Evolutionary conservation across 2,329 filamentous ascomycete species (phyloP).

Genomic region (Hymenoscyphus salicellus): DNA sequence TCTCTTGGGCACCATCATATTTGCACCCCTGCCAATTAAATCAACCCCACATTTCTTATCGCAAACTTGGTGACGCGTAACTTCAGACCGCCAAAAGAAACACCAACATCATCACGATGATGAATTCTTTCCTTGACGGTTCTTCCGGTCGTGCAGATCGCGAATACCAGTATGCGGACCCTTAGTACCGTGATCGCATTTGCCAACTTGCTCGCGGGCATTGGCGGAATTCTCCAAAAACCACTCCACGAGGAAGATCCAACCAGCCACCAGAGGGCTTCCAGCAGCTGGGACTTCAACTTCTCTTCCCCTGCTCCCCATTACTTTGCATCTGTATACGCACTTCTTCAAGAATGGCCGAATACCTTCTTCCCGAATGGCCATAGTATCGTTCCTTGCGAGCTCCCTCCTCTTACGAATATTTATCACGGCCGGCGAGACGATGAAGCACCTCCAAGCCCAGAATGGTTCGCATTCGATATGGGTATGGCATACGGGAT

Average conservation of each 20-base stretch:
- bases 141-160: no score
- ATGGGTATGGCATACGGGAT: conserved; percentile 54
- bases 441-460: conserved; percentile 42
- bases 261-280: neutral
- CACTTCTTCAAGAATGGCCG: conserved; percentile 48
- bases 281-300: conserved; percentile 39
- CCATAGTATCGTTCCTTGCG: conserved; percentile 46
- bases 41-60: no score
- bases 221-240: conserved; percentile 1
- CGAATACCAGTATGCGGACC: no score
- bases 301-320: conserved; percentile 48
- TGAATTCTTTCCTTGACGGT: no score
- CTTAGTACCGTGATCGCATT: no score
- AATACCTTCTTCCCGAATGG: conserved; percentile 52
- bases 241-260: neutral
- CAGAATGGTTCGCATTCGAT: conserved; percentile 53
- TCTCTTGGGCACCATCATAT: no score
- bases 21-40: no score
- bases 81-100: no score
- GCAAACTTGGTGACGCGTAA: no score
- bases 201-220: no score
- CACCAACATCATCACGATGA: no score
- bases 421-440: conserved; percentile 49
- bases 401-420: conserved; percentile 46
- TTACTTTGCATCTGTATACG: conserved; percentile 47